phyloP scores from a whole-genome alignment of 768 basidiomycete species.

The Sporobolomyces roseus region DNA sequence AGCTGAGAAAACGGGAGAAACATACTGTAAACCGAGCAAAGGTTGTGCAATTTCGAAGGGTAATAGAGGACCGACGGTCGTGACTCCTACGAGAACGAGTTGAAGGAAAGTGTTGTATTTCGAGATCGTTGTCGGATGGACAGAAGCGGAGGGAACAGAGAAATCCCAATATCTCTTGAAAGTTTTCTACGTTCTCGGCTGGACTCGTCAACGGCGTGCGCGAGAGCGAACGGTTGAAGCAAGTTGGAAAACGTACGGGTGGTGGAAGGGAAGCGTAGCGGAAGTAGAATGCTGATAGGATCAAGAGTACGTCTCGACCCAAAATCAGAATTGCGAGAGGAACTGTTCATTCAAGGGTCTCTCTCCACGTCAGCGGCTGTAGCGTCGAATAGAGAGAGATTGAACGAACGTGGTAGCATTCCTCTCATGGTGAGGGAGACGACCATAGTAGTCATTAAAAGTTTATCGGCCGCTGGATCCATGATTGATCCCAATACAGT shows the following conservation, averaged over 20 bases:
- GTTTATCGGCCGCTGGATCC: constrained; percentile 96
- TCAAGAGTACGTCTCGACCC: constrained; percentile 80
- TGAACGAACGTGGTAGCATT: constrained; percentile 69
- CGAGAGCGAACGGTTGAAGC: not conserved
- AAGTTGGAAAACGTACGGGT: constrained; percentile 61
- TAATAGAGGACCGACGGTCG: constrained; percentile 76
- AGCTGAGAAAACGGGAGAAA: constrained; percentile 32
- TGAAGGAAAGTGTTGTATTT: constrained; percentile 95
- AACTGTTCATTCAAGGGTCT: constrained; percentile 53
- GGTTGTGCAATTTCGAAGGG: constrained; percentile 58
- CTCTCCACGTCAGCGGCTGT: not conserved
- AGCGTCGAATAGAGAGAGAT: not conserved
- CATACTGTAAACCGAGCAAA: constrained; percentile 72
- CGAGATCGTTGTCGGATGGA: constrained; percentile 86
- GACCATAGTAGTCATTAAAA: constrained; percentile 87
- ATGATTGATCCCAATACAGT: constrained; percentile 92
- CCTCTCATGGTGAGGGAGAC: constrained; percentile 77
- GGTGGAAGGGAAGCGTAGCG: constrained; percentile 82
- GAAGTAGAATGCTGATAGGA: constrained; percentile 84
- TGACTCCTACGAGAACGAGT: constrained; percentile 80
- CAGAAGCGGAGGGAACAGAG: constrained; percentile 89
- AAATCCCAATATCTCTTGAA: constrained; percentile 93
- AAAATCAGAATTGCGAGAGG: constrained; percentile 80
- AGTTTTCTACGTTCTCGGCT: constrained; percentile 63
- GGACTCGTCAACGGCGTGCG: no score